These are phyloP conservation scores for Pseudogymnoascus sp. DNA, from an alignment of 2,329 filamentous ascomycete genomes.

Conservation along the genomic window DNA sequence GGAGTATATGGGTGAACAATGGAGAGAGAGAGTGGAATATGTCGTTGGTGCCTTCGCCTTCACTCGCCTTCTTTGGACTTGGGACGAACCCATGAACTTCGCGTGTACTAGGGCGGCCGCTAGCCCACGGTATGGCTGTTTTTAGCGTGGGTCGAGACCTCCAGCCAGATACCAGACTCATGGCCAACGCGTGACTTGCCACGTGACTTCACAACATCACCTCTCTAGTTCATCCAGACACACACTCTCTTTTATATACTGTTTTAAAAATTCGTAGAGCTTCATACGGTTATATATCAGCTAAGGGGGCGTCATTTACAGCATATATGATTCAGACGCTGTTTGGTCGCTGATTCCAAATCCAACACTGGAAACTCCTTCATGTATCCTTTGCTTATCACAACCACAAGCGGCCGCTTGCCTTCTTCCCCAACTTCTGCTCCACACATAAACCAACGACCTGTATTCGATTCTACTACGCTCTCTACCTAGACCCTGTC, in stretches of 20 bases:
- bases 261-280: not conserved
- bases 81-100: slow-evolving; percentile 2
- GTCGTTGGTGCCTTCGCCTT: not conserved
- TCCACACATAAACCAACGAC: not conserved
- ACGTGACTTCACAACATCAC: not conserved
- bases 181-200: not conserved
- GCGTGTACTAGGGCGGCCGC: not conserved
- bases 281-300: not conserved
- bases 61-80: slow-evolving; percentile 1
- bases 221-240: not conserved
- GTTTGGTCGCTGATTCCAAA: not conserved
- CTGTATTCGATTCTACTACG: not conserved
- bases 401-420: not conserved
- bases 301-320: not conserved
- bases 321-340: not conserved
- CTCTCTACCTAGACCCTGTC: slow-evolving; percentile 5
- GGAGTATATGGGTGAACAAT: not conserved
- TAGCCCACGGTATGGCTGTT: not conserved
- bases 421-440: not conserved
- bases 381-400: not conserved
- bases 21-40: not conserved
- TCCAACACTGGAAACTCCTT: not conserved
- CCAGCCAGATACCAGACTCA: not conserved
- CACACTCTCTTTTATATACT: not conserved
- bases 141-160: not conserved